These are phyloP conservation scores for Populus hybrid DNA, from an alignment of 441 rosid genomes.

Conservation along the genomic window DNA sequence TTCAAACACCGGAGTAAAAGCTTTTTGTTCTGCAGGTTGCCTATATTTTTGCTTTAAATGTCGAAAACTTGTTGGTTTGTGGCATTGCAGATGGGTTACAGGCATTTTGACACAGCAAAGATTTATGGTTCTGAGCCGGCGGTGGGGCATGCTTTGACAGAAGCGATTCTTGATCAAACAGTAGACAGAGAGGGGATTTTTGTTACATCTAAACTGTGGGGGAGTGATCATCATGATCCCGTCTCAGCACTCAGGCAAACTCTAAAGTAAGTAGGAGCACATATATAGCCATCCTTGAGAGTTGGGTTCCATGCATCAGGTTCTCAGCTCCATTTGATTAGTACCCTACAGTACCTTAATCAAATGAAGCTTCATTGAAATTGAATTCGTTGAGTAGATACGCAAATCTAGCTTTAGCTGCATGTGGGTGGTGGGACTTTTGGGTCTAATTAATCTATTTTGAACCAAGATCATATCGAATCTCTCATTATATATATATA, in stretches of 20 bases:
- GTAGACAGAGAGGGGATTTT: slow-evolving; percentile 61
- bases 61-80: neutral
- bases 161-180: slow-evolving; percentile 37
- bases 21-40: neutral
- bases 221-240: slow-evolving; percentile 82
- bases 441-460: neutral
- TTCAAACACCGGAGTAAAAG: too few species aligned
- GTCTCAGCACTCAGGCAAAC: slow-evolving; percentile 63
- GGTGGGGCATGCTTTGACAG: slow-evolving; percentile 59
- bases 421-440: slow-evolving; percentile 5
- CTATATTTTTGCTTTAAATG: neutral
- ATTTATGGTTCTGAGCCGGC: slow-evolving; percentile 84
- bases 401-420: slow-evolving; percentile 9
- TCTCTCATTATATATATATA: neutral
- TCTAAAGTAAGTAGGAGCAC: slow-evolving; percentile 41
- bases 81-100: slow-evolving; percentile 62
- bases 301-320: neutral
- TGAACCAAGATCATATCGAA: neutral
- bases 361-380: neutral
- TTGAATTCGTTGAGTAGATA: neutral
- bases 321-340: neutral
- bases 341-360: neutral
- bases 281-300: neutral
- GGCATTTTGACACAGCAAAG: slow-evolving; percentile 85
- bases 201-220: slow-evolving; percentile 81